Evolutionary conservation across 805 yeast species (phyloP), one percentile per base, ranked within the genome.

Genomic region (Ogataea methylovora): DNA sequence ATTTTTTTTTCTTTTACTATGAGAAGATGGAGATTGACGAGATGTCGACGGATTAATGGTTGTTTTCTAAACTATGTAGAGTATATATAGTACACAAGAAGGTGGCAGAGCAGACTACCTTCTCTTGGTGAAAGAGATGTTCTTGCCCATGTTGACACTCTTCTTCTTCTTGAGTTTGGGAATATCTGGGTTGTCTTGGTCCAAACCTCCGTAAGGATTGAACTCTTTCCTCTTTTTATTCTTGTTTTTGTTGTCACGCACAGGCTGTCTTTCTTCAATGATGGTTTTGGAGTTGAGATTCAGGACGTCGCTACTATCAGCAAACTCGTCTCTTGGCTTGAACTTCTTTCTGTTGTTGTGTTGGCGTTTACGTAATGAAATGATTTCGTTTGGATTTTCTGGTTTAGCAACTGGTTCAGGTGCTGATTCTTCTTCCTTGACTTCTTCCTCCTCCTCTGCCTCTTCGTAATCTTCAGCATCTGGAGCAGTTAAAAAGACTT

Each of bases 201-300:
- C 46, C 16, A 46, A 43, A 24, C 41, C 63, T 14, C 67, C 52
- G 42, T 76, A 80, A 4, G 87, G 86, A 55, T 80, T 80, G 42
- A 73, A 80, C 8, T 68, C 48, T 35, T 61, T 56, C 45, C 69
- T 67, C 36, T 45, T 44, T 30, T 51, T 54, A 33, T 38, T 36
- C 26, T 41, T 43, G 34, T 36, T 42, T 32, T 40, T 39, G 32
- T 46, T 45, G 24, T 47, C 46, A 18, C 27, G 37, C 20, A 37
- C 20, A 10, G 8, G 8, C 4, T 32, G 13, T 16, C 9, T 16
- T 12, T 16, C 10, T 17, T 23, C 27, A 15, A 16, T 34, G 42
- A 52, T 40, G 29, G 48, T 51, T 37, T 51, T 51, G 28, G 45
- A 43, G 15, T 31, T 31, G 13, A 33, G 29, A 11, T 36, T 42